phyloP scores from a whole-genome alignment of 2,329 filamentous ascomycete species.

The Didymellaceae sp. region DNA sequence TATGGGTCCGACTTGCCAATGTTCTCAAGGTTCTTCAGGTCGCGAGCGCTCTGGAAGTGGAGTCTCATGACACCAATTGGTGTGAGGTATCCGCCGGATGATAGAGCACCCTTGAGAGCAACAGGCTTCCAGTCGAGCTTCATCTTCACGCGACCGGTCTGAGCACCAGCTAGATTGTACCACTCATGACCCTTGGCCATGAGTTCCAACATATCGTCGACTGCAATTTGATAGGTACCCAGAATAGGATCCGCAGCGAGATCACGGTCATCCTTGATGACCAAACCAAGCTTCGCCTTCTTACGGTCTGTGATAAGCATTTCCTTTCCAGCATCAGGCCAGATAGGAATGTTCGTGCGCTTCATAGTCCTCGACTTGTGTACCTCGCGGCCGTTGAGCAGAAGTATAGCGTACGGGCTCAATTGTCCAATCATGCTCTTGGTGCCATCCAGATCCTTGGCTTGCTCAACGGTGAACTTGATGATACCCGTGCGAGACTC shows the following conservation, averaged over 20 bases:
- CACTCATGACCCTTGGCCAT: constrained; percentile 94
- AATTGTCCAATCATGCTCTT: constrained; percentile 92
- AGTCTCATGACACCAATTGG: constrained; percentile 95
- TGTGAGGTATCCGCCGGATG: constrained; percentile 86
- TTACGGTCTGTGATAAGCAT: constrained; percentile 94
- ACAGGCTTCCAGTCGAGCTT: constrained; percentile 95
- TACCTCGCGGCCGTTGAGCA: constrained; percentile 91
- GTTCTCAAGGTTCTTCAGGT: constrained; percentile 90
- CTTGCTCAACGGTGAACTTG: constrained; percentile 91
- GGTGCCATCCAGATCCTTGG: constrained; percentile 90
- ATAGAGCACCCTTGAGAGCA: constrained; percentile 76
- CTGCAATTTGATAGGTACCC: constrained; percentile 92
- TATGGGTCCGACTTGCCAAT: constrained; percentile 98
- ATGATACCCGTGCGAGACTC: constrained; percentile 94
- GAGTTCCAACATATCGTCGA: constrained; percentile 89
- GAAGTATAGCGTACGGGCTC: constrained; percentile 86
- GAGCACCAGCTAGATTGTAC: constrained; percentile 85
- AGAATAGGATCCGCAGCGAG: constrained; percentile 81
- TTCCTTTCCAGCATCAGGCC: constrained; percentile 91
- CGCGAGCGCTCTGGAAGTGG: constrained; percentile 82
- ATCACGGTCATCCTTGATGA: constrained; percentile 95
- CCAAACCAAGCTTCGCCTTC: constrained; percentile 85
- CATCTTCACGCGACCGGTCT: constrained; percentile 87
- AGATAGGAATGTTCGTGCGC: constrained; percentile 96
- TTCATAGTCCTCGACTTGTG: constrained; percentile 92